Evolutionary conservation across 805 yeast species (phyloP).

Genomic region (Cyberlindnera americana): DNA sequence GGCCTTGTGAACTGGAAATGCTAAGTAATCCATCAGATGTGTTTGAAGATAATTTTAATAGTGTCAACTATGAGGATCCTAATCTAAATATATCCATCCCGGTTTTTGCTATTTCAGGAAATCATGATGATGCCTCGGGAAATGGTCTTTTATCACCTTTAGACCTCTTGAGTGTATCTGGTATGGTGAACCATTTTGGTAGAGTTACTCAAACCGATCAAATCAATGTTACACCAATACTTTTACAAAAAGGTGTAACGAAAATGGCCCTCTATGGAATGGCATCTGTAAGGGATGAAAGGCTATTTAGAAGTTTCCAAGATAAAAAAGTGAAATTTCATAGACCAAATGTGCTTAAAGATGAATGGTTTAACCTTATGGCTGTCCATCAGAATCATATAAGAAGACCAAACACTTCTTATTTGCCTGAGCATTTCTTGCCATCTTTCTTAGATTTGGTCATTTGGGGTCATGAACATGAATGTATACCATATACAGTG

Average conservation of each 20-base stretch:
- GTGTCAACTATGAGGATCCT: constrained; percentile 86
- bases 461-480: constrained; percentile 98
- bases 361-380: constrained; percentile 79
- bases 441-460: constrained; percentile 82
- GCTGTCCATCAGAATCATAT: constrained; percentile 88
- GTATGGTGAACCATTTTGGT: constrained; percentile 88
- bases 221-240: constrained; percentile 68
- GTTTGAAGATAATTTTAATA: constrained; percentile 60
- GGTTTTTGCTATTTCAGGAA: constrained; percentile 88
- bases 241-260: constrained; percentile 79
- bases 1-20: constrained; percentile 81
- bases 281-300: constrained; percentile 85
- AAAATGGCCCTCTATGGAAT: constrained; percentile 84
- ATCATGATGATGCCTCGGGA: constrained; percentile 96
- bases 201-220: constrained; percentile 71
- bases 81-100: constrained; percentile 88
- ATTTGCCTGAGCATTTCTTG: constrained; percentile 78
- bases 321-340: constrained; percentile 77
- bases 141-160: constrained; percentile 77
- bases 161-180: constrained; percentile 78
- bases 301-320: constrained; percentile 76
- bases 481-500: constrained; percentile 71
- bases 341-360: constrained; percentile 55
- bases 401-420: constrained; percentile 74
- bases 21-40: constrained; percentile 72